Evolutionary conservation across 2,329 filamentous ascomycete genomes (phyloP), one percentile per base, ranked within the genome.

Genomic region (Aspergillus sp.): DNA sequence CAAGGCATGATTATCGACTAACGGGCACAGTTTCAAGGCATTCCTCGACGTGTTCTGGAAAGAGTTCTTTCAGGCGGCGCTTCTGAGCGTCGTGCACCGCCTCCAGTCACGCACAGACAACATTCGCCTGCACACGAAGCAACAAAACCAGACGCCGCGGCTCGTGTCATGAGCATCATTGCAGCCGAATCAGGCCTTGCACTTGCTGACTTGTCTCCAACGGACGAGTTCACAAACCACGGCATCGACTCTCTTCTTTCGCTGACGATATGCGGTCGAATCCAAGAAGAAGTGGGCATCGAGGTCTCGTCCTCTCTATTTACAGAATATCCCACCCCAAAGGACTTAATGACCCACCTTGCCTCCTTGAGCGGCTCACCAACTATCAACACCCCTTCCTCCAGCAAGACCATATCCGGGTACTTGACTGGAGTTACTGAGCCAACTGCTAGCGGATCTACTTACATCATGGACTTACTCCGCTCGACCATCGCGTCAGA

Each of bases 201-300:
- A 54, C 79, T 82, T 67, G 78, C 79, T 20, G 85, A 87, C 68
- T 80, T 87, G 55, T 81, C 18, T 14, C 45, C 85, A 12, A 84
- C 87, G 55, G 82, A 85, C 55, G 82, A 83, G 53, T 87, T 87
- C 65, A 84, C 85, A 64, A 85, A 87, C 66, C 81, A 87, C 24
- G 85, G 85, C 60, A 84, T 87, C 32, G 85, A 87, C 71, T 87
- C 85, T 7, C 77, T 87, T 18, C 81, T 87, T 63, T 86, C 85
- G 1, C 69, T 87, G 58, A 86, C 84, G 29, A 85, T 87, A 63
- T 85, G 84, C 49, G 84, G 84, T 64, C 83, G 83, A 68, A 86
- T 87, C 74, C 82, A 84, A 46, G 85, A 87, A 68, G 85, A 87
- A 50, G 77, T 87, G 22, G 81, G 85, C 60, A 75, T 87, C 62